Evolutionary conservation across 2,329 filamentous ascomycete species (phyloP).

Genomic region (Neofusicoccum ribis): DNA sequence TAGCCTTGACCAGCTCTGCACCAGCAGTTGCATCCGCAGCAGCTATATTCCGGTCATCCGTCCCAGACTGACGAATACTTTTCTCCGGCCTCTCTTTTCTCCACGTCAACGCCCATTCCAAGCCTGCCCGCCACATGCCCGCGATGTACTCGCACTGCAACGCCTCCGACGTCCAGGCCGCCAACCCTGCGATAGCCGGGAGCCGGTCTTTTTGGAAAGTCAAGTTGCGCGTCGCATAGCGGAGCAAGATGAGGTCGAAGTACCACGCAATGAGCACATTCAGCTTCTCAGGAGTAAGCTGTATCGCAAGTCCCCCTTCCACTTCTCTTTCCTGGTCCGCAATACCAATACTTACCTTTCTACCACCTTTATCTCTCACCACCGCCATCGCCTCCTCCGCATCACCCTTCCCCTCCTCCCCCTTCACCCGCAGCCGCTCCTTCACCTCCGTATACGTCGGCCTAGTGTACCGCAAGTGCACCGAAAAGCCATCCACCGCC

Average conservation of each 20-base stretch:
- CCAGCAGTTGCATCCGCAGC: no score
- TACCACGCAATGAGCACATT: not conserved
- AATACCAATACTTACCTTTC: no score
- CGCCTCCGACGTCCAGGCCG: not conserved
- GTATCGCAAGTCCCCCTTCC: no score
- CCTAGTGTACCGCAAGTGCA: not conserved
- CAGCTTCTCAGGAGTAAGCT: not conserved
- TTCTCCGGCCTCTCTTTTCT: not conserved
- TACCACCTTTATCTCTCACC: no score
- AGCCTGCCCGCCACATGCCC: not conserved
- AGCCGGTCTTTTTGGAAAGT: constrained; percentile 19
- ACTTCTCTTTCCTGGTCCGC: no score
- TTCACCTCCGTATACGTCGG: not conserved
- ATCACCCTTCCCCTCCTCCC: no score
- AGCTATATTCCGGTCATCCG: no score
- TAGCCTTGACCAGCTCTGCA: no score
- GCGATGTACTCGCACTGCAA: not conserved
- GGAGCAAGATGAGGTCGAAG: not conserved
- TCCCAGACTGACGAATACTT: no score
- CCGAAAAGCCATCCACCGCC: not conserved
- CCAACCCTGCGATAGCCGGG: constrained; percentile 20
- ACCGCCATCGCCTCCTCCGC: no score
- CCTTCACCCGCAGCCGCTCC: not conserved
- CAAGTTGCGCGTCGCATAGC: constrained; percentile 15
- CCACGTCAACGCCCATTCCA: constrained; percentile 9